Evolutionary conservation across 1,284 basidiomycete genomes (phyloP).

Genomic region (Coniferiporia weirii): DNA sequence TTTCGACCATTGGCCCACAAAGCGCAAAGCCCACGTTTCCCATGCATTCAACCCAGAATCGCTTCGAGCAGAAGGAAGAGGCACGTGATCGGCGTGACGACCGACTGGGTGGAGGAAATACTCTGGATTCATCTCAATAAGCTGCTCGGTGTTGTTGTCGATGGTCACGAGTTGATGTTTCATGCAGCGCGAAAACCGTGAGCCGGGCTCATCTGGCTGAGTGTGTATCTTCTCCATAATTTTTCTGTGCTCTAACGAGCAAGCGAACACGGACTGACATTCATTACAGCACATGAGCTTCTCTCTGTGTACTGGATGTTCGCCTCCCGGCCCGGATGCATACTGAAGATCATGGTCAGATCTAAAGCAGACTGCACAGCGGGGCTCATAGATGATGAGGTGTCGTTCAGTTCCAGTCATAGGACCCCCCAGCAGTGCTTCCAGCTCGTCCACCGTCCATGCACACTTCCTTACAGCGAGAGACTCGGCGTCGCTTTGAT

Average conservation of each 20-base stretch:
- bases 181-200: neutral
- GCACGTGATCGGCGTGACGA: neutral
- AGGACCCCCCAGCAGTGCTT: neutral
- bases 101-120: neutral
- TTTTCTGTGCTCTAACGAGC: neutral
- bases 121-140: neutral
- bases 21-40: neutral
- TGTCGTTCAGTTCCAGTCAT: neutral
- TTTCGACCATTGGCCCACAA: neutral
- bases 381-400: neutral
- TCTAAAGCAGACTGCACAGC: constrained; percentile 2
- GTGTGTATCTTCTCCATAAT: neutral
- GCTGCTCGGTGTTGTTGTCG: neutral
- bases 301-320: neutral
- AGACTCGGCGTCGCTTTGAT: neutral
- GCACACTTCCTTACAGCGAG: neutral
- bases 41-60: neutral
- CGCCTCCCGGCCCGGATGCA: neutral
- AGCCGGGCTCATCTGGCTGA: neutral
- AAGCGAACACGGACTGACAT: neutral
- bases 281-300: neutral
- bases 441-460: neutral
- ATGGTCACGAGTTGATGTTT: neutral
- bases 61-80: neutral
- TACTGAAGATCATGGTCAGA: neutral